Evolutionary conservation across 768 basidiomycete species (phyloP), one percentile per base, ranked within the genome.

Genomic region (Boletus pseudo-olivaceus): DNA sequence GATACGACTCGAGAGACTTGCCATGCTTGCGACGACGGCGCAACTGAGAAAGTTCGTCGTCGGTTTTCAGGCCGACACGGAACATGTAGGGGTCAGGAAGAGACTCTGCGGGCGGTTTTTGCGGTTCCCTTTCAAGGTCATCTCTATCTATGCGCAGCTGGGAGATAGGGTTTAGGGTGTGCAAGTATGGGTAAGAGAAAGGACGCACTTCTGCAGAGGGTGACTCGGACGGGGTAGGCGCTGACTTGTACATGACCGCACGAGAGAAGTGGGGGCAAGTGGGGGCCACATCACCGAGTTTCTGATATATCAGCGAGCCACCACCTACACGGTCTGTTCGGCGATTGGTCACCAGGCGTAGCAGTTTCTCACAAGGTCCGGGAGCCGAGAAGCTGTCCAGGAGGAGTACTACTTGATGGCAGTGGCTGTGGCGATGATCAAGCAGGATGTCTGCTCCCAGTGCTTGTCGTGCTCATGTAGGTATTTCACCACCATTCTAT

Each of bases 21-120:
- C 87, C 85, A 27, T 72, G 77, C 67, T 76, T 83, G 27, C 78
- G 75, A 33, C 78, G 77, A 46, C 65, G 74, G 47, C 88, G 81
- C 38, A 93, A 68, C 49, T 76, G 79, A n/a, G 73, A 68, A 42
- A 93, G 80, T 60, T 89, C 78, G 37, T 78, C 79, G 40, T 85
- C 82, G 10, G 82, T 73, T 62, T 86, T 78, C 55, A 88, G 55
- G 11, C 82, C 85, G 56, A 71, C 76, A 50, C 80, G 79, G 62
- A 92, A 76, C 57, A 75, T 80, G 72, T 78, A 93, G 3, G 90
- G 90, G 71, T 93, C 90, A 23, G 72, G 58, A 12, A 66, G 66
- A 47, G 72, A 39, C 49, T 72, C 63, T 51, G 64, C 64, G 11
- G 0, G 6, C 23, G 47, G 17, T 17, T 69, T 69, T 33, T 51